Evolutionary conservation across 768 basidiomycete genomes (phyloP).

Genomic region (Macrolepiota fuliginosa): DNA sequence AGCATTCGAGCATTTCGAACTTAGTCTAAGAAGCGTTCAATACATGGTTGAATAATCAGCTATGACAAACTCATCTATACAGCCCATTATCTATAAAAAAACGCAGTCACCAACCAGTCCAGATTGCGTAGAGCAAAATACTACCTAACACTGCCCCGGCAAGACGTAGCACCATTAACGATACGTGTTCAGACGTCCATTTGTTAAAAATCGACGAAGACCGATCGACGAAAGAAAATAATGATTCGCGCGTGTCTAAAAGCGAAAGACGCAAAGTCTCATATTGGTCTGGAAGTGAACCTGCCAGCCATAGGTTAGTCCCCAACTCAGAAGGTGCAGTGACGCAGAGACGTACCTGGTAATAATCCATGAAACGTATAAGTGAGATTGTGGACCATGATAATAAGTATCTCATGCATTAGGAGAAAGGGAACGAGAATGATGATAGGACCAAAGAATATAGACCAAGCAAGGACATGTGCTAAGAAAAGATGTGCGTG

Average conservation of each 20-base stretch:
- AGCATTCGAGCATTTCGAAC: neutral
- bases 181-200: constrained; percentile 33
- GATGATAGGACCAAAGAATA: constrained; percentile 41
- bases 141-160: constrained; percentile 26
- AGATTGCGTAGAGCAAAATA: constrained; percentile 28
- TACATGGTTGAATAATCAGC: neutral
- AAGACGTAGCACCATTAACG: constrained; percentile 32
- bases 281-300: constrained; percentile 30
- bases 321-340: neutral
- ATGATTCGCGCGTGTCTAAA: constrained; percentile 32
- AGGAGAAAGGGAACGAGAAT: constrained; percentile 22
- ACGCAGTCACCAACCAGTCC: constrained; percentile 22
- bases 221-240: constrained; percentile 35
- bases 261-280: constrained; percentile 28
- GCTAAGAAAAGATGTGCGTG: constrained; percentile 31
- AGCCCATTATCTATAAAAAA: neutral
- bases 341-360: constrained; percentile 22
- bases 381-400: constrained; percentile 25
- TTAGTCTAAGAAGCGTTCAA: neutral
- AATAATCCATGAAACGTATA: constrained; percentile 35
- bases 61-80: neutral
- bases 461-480: constrained; percentile 31
- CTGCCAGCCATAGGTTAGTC: constrained; percentile 15
- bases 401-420: constrained; percentile 14
- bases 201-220: constrained; percentile 35